Percentiles rank a stretch among this genome's conserved stretches.
phyloP scores from a whole-genome alignment of 2,329 filamentous ascomycete species.

The Trematosphaeria pertusa region DNA sequence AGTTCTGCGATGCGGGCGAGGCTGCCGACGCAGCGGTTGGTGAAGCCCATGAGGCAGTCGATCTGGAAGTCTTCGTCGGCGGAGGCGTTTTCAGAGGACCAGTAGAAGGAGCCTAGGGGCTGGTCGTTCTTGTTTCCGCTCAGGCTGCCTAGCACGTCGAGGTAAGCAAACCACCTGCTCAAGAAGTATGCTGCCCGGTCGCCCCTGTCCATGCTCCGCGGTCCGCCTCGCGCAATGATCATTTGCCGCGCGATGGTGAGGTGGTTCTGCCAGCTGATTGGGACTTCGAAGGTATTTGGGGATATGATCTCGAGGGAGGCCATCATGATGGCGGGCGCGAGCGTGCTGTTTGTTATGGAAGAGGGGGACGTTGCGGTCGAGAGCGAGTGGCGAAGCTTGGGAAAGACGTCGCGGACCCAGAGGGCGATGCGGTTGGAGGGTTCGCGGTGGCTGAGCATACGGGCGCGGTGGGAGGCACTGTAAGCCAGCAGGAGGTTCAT shows the following conservation, averaged over 20 bases:
- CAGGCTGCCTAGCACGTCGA: conserved; percentile 79
- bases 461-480: conserved; percentile 82
- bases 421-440: conserved; percentile 78
- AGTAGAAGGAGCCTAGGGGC: conserved; percentile 52
- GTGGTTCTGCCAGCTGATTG: conserved; percentile 81
- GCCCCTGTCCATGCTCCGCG: conserved; percentile 59
- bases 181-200: conserved; percentile 72
- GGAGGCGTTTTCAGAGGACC: conserved; percentile 52
- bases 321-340: conserved; percentile 85
- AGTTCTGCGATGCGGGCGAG: conserved; percentile 76
- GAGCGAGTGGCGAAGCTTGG: conserved; percentile 72
- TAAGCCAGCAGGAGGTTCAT: conserved; percentile 81
- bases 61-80: conserved; percentile 72
- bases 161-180: conserved; percentile 82
- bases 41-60: conserved; percentile 83
- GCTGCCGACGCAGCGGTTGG: conserved; percentile 72
- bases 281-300: conserved; percentile 80
- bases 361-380: conserved; percentile 58
- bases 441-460: conserved; percentile 75
- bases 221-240: conserved; percentile 70
- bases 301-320: conserved; percentile 84
- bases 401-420: conserved; percentile 82
- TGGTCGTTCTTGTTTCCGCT: conserved; percentile 61
- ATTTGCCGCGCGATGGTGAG: conserved; percentile 77
- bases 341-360: conserved; percentile 73